phyloP scores from a whole-genome alignment of 805 yeast species.

The Clavispora santaluciae region DNA sequence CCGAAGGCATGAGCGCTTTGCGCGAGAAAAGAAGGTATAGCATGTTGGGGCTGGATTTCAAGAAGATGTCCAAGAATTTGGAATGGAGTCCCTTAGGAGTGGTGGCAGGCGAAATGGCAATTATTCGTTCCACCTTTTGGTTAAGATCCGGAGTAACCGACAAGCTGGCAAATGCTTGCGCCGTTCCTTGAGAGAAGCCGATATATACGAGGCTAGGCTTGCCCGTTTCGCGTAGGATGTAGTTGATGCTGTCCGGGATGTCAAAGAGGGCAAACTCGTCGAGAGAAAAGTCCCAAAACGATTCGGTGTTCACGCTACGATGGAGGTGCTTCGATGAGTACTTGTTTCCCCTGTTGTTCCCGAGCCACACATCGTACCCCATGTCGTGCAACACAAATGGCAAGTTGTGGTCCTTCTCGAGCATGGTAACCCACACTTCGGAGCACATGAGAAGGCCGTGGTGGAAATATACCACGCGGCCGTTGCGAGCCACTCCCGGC shows the following conservation, averaged over 20 bases:
- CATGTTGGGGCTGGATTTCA: constrained; percentile 70
- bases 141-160: constrained; percentile 63
- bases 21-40: constrained; percentile 70
- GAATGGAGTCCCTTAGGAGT: constrained; percentile 83
- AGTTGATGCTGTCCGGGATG: constrained; percentile 78
- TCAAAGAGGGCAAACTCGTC: constrained; percentile 91
- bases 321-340: constrained; percentile 76
- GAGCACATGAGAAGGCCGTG: constrained; percentile 90
- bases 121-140: constrained; percentile 48
- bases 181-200: constrained; percentile 93
- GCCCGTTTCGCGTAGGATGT: constrained; percentile 51
- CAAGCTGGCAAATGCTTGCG: constrained; percentile 84
- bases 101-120: constrained; percentile 92
- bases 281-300: constrained; percentile 84
- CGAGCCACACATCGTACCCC: constrained; percentile 94
- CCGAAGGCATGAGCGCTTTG: constrained; percentile 68
- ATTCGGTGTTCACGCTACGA: constrained; percentile 27
- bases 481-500: constrained; percentile 16
- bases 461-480: constrained; percentile 71
- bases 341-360: constrained; percentile 90
- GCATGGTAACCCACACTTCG: constrained; percentile 63
- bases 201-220: constrained; percentile 53
- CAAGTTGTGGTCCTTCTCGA: constrained; percentile 38
- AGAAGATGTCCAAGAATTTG: constrained; percentile 66
- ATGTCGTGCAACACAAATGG: constrained; percentile 74